These are phyloP conservation scores for Trichoderma simmonsii DNA, from an alignment of 2,329 filamentous ascomycete species.

Conservation along the genomic window DNA sequence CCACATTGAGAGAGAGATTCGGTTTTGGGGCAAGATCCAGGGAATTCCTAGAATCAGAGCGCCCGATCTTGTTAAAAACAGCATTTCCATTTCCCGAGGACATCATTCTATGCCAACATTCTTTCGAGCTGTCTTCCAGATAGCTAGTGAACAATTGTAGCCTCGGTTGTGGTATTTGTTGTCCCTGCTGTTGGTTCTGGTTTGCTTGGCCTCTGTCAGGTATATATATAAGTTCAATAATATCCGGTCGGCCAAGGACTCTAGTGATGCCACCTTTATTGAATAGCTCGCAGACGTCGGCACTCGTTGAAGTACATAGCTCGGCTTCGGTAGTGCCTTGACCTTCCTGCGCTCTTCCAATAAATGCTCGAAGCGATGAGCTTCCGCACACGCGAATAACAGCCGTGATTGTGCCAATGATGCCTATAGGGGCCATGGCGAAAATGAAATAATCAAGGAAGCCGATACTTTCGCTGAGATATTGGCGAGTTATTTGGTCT, in stretches of 20 bases:
- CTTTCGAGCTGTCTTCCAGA: too few relatives aligned
- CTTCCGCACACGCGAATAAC: background rate
- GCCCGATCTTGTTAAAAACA: too few relatives aligned
- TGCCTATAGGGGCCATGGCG: background rate
- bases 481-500: background rate
- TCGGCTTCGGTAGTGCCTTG: background rate
- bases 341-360: background rate
- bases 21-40: background rate
- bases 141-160: too few relatives aligned
- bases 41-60: too few relatives aligned
- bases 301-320: background rate
- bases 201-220: background rate
- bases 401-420: background rate
- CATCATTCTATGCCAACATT: too few relatives aligned
- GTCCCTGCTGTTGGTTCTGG: too few relatives aligned
- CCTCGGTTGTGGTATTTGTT: too few relatives aligned
- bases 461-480: background rate
- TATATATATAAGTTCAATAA: background rate
- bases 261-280: background rate
- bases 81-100: too few relatives aligned
- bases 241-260: background rate
- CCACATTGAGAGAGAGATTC: background rate
- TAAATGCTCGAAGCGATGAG: background rate
- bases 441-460: background rate
- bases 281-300: background rate